These are phyloP conservation scores for California macrophylla DNA, from an alignment of 441 rosid species.

Conservation along the genomic window DNA sequence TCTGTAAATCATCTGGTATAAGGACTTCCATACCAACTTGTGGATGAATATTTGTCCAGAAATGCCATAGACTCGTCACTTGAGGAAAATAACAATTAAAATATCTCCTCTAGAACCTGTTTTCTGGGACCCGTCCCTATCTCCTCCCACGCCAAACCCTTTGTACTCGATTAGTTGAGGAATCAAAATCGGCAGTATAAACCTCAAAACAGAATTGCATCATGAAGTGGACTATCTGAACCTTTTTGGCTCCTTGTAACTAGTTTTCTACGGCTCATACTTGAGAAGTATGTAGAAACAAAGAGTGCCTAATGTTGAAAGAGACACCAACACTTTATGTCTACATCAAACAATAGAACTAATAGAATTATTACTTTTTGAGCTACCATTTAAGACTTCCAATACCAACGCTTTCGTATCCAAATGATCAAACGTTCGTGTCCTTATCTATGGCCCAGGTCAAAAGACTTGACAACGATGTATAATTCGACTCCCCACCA, in stretches of 20 bases:
- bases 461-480: too few relatives aligned
- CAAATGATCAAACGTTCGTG: too few relatives aligned
- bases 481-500: too few relatives aligned
- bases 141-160: neutral
- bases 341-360: neutral
- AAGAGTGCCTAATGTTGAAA: neutral
- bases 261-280: neutral
- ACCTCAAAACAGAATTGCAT: neutral
- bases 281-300: neutral
- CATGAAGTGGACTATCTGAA: neutral
- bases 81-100: too few relatives aligned
- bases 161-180: neutral
- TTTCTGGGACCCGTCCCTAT: neutral
- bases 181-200: neutral
- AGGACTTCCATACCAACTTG: too few relatives aligned
- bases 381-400: neutral
- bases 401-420: neutral
- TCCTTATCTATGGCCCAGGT: too few relatives aligned
- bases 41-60: too few relatives aligned
- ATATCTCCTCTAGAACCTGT: too few relatives aligned
- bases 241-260: neutral
- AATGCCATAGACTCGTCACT: too few relatives aligned
- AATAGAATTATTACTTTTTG: neutral
- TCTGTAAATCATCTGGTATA: neutral
- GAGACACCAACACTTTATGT: neutral